Percentiles rank a stretch among this genome's conserved stretches.
Evolutionary conservation across 257 asterid species (phyloP).

Genomic region (Fraxinus anomala): DNA sequence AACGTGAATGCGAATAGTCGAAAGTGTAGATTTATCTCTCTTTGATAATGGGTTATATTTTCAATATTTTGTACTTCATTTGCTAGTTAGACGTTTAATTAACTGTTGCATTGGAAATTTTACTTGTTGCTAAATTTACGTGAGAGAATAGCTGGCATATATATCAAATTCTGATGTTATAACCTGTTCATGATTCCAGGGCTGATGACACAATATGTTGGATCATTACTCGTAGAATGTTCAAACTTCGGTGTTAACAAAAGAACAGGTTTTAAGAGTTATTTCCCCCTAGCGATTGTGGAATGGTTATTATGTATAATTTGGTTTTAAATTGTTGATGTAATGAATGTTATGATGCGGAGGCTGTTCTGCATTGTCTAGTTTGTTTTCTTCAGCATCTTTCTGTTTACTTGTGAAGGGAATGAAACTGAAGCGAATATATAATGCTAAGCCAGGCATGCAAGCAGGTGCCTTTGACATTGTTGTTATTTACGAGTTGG

Average conservation of each 20-base stretch:
- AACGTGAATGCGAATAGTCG: background rate
- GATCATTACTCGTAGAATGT: background rate
- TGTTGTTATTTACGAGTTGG: no score
- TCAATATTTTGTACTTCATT: background rate
- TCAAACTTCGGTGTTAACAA: background rate
- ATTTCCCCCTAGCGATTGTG: background rate
- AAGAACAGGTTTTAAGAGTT: background rate
- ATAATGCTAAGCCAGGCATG: no score
- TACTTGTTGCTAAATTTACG: background rate
- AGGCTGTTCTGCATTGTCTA: background rate
- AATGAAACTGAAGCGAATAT: background rate
- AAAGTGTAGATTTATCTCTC: background rate
- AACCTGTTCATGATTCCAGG: slow-evolving; percentile 6
- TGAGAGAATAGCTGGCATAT: background rate
- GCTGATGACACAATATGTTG: slow-evolving; percentile 2
- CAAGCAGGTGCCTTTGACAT: no score
- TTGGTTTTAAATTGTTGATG: background rate
- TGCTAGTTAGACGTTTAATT: background rate
- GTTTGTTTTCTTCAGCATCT: background rate
- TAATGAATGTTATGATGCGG: background rate
- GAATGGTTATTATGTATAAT: background rate
- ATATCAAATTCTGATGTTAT: background rate
- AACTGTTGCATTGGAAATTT: slow-evolving; percentile 13
- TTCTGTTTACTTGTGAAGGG: background rate
- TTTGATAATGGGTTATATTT: background rate